These are phyloP conservation scores for Xerocomus tenax DNA, from an alignment of 1,284 basidiomycete species.

Conservation along the genomic window DNA sequence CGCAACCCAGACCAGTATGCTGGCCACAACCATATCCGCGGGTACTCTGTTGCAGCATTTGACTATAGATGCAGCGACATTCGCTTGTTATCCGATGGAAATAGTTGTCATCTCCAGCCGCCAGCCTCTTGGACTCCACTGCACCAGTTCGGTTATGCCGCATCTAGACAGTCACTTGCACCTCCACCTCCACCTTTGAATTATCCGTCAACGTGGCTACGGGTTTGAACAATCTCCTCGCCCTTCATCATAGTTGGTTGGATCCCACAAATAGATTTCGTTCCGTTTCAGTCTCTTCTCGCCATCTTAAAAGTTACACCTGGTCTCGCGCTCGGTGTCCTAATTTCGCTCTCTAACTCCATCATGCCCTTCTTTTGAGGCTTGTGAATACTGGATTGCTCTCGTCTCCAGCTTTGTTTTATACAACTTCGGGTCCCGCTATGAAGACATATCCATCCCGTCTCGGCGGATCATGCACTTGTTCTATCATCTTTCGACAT, in stretches of 20 bases:
- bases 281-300: conserved; percentile 13
- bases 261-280: conserved; percentile 24
- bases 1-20: conserved; percentile 44
- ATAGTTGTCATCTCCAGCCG: conserved; percentile 31
- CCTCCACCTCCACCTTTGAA: conserved; percentile 32
- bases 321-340: conserved; percentile 19
- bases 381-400: conserved; percentile 33
- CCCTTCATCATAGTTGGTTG: conserved; percentile 16
- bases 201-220: conserved; percentile 47
- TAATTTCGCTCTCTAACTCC: conserved; percentile 34
- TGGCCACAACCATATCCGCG: conserved; percentile 45
- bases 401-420: conserved; percentile 23
- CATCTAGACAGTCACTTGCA: conserved; percentile 33
- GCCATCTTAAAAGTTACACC: conserved; percentile 28
- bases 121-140: conserved; percentile 37
- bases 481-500: conserved; percentile 30
- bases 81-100: conserved; percentile 38
- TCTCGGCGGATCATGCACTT: conserved; percentile 34
- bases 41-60: conserved; percentile 52
- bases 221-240: conserved; percentile 32
- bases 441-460: conserved; percentile 60
- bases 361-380: conserved; percentile 29
- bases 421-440: conserved; percentile 31
- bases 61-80: conserved; percentile 45
- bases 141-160: conserved; percentile 36